Percentiles rank a stretch among this genome's conserved stretches.
Conservation (phyloP, 805 yeast genomes). For the Candida jianshihensis region DNA sequence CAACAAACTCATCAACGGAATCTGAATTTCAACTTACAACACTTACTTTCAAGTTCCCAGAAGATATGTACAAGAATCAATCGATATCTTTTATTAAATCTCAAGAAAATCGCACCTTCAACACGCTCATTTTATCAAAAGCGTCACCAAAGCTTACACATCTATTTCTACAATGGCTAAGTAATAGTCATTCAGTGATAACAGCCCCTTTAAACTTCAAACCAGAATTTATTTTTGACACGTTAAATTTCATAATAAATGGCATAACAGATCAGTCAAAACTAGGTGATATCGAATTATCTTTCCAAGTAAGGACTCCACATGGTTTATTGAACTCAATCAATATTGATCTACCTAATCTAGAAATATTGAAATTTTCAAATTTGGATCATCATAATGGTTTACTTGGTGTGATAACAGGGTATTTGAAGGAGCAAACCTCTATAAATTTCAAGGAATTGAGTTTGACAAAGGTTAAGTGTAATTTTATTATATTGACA, state of each 20-base stretch:
- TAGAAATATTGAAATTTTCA: constrained; percentile 19
- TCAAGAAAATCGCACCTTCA: constrained; percentile 2
- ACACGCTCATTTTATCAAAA: constrained; percentile 9
- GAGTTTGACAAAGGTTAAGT: constrained; percentile 11
- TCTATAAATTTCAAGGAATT: constrained; percentile 23
- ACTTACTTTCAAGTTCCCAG: constrained; percentile 12
- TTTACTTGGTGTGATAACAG: constrained; percentile 13
- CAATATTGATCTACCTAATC: constrained; percentile 21
- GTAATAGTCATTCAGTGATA: constrained; percentile 19
- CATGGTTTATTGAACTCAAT: constrained; percentile 17
- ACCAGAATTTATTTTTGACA: constrained; percentile 16
- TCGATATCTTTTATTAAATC: constrained; percentile 10
- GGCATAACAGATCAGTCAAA: constrained; percentile 10
- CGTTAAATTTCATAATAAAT: constrained; percentile 19
- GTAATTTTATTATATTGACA: constrained; percentile 14
- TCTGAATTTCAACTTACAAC: constrained; percentile 4
- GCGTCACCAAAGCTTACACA: constrained; percentile 12
- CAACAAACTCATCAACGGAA: constrained; percentile 1
- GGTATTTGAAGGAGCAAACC: constrained; percentile 21
- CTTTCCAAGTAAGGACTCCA: constrained; percentile 19
- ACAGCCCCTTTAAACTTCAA: constrained; percentile 21
- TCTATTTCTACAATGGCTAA: constrained; percentile 24
- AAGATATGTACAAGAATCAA: constrained; percentile 15
- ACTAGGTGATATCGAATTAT: constrained; percentile 23
- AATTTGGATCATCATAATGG: constrained; percentile 1